Base-by-base conservation (phyloP, 2,329 filamentous ascomycete species). In the Fusarium lateritium region DNA sequence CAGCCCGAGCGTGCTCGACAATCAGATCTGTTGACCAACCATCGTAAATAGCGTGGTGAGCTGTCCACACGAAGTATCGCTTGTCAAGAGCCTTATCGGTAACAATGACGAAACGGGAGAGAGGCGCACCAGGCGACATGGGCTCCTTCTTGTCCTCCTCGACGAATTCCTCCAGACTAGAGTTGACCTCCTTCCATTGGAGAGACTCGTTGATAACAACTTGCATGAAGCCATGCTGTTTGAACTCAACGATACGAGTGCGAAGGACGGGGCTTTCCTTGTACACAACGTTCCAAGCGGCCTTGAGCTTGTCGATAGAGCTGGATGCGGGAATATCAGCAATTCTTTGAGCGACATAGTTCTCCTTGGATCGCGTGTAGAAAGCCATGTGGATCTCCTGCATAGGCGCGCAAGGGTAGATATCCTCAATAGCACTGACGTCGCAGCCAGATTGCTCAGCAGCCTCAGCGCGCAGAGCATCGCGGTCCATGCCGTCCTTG, bases 331-430 rank as follows among this genome's bases (percentile, higher is more conserved):
- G 72, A 5, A 86, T 74, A 34, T 81, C 75, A 19, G 83, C 77
- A 3, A 85, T 80, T 33, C 83, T 75, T 59, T 84, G 84, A 1
- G 83, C 83, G 1, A 87, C 80, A 42, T 87, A 88, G 1, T 82
- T 82, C 28, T 84, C 84, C 14, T 78, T 78, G 8, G 82, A 78
- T 68, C 83, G 83, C 40, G 80, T 79, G 13, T 86, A 84, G 17
- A 87, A 75, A 1, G 84, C 83, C 76, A 88, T 82, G 5, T 88
- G 79, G 6, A 82, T 84, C 70, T 86, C 84, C 59, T 88, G 86
- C 17, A 86, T 77, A 0, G 85, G 81, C 0, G 84, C 84, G 70
- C 84, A 86, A 3, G 85, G 85, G 50, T 86, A 88, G 1, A 86
- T 76, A 50, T 88, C 85, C 58, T 85, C 81, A 7, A 86, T 76